Percentiles rank a stretch among this genome's conserved stretches.
Evolutionary conservation across 495 filamentous ascomycete species (phyloP).

Genomic region (Echria macrotheca): DNA sequence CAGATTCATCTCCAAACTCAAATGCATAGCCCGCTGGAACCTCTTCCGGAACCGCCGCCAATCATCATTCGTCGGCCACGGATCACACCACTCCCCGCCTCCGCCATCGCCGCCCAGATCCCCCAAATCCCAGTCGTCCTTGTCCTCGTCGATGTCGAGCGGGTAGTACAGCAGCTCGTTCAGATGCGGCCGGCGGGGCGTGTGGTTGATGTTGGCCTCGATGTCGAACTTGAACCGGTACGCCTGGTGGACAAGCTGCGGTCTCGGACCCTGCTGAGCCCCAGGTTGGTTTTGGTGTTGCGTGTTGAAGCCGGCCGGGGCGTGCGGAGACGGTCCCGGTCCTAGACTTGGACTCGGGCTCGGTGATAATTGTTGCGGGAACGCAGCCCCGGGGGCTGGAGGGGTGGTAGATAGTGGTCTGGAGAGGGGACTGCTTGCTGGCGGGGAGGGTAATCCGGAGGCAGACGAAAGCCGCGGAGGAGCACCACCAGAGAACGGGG

Average conservation of each 20-base stretch:
- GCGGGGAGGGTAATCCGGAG: slow-evolving; percentile 4
- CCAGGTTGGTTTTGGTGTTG: slow-evolving; percentile 9
- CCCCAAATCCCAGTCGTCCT: slow-evolving; percentile 25
- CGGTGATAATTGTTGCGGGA: slow-evolving; percentile 2
- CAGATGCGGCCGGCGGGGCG: slow-evolving; percentile 37
- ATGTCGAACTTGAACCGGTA: slow-evolving; percentile 47
- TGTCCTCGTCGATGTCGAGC: slow-evolving; percentile 30
- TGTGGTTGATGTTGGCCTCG: slow-evolving; percentile 43
- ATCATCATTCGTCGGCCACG: slow-evolving; percentile 37
- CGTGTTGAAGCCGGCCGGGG: neutral
- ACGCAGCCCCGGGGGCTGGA: neutral
- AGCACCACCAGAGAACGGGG: neutral
- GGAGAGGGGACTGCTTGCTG: neutral
- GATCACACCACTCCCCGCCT: slow-evolving; percentile 33
- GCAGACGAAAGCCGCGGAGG: slow-evolving; percentile 7
- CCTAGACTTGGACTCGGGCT: too few relatives aligned
- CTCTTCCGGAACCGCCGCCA: slow-evolving; percentile 34
- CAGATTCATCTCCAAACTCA: slow-evolving; percentile 21
- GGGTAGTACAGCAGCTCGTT: slow-evolving; percentile 41
- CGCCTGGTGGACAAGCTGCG: slow-evolving; percentile 37
- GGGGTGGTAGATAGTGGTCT: slow-evolving; percentile 26
- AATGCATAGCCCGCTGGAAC: slow-evolving; percentile 28
- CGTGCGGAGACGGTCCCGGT: too few relatives aligned
- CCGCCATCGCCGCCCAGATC: slow-evolving; percentile 15
- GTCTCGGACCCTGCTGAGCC: slow-evolving; percentile 5